Evolutionary conservation across 2,329 filamentous ascomycete species (phyloP), one percentile per base, ranked within the genome.

Genomic region (Colletotrichum cuscutae): DNA sequence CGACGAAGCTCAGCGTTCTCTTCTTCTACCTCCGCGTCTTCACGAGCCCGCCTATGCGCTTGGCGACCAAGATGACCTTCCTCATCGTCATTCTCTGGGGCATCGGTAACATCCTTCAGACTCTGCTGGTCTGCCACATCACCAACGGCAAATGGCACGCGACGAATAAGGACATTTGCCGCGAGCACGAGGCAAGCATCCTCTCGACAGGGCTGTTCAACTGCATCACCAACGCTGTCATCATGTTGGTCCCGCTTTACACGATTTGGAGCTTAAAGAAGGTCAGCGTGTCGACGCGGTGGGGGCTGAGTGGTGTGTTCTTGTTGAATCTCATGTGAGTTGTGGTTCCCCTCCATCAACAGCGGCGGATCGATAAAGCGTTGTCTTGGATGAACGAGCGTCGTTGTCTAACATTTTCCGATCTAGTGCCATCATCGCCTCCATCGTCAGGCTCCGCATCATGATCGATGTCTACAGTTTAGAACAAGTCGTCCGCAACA

Each of bases 11-110:
- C 37, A 84, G 81, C 60, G 82, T 86, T 37, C 70, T 85, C 53
- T 77, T 80, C 52, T 85, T 86, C 75, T 86, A 85, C 71, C 78
- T 82, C n/a, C 81, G 83, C n/a, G 78, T 86, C 7, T 83, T 84
- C 60, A 79, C 79, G n/a, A 80, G 80, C 62, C 66, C 75, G 3
- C 62, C 72, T 13, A 73, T 83, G 74, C 78, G 81, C 6, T 60
- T 76, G 8, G 74, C 75, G n/a, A 81, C 79, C 58, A 80, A 78
- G 28, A 13, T 64, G 26, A 64, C 59, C 2, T 64, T 68, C 24
- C 49, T 32, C 12, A 65, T 77, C 8, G 75, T 76, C 37, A 79
- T 81, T 65, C 65, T 79, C 52, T 77, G 80, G 80, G 72, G 67
- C 7, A 13, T 72, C 32, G 76, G 62, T 28, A 78, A 77, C n/a